Evolutionary conservation across 495 filamentous ascomycete species (phyloP).

Genomic region (Lophium mytilinum): DNA sequence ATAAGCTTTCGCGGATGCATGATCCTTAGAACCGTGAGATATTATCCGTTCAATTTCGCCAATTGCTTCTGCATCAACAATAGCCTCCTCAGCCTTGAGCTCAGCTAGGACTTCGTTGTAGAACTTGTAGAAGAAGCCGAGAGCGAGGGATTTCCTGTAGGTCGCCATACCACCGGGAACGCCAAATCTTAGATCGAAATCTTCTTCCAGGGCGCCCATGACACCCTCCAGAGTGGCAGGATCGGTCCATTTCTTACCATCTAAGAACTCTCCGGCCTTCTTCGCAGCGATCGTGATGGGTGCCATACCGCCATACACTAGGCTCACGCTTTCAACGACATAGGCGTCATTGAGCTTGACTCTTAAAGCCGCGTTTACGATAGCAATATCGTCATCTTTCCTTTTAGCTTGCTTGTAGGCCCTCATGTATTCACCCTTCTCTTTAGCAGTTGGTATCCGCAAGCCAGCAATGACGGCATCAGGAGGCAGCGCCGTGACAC

Average conservation of each 20-base stretch:
- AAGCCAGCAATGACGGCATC: conserved; percentile 81
- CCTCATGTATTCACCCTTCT: conserved; percentile 61
- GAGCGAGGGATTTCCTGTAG: conserved; percentile 81
- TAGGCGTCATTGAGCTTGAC: conserved; percentile 58
- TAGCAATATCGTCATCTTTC: conserved; percentile 96
- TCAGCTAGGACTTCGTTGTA: conserved; percentile 62
- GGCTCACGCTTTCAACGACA: conserved; percentile 58
- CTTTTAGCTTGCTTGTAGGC: conserved; percentile 94
- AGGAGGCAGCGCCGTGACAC: conserved; percentile 70
- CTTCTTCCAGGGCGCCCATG: conserved; percentile 77
- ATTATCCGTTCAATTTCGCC: conserved; percentile 59
- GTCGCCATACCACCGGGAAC: conserved; percentile 95
- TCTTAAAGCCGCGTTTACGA: conserved; percentile 77
- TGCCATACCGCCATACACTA: conserved; percentile 90
- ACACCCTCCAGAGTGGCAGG: conserved; percentile 74
- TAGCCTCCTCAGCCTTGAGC: conserved; percentile 37
- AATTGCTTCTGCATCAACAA: conserved; percentile 51
- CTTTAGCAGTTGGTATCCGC: conserved; percentile 65
- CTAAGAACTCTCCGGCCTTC: conserved; percentile 58
- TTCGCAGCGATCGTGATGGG: conserved; percentile 76
- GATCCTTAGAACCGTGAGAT: conserved; percentile 55
- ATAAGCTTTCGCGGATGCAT: conserved; percentile 54
- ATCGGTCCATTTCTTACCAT: conserved; percentile 72
- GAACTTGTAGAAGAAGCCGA: conserved; percentile 84
- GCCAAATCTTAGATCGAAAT: conserved; percentile 77